phyloP scores from a whole-genome alignment of 257 asterid genomes.

The Ilex aquifolium region DNA sequence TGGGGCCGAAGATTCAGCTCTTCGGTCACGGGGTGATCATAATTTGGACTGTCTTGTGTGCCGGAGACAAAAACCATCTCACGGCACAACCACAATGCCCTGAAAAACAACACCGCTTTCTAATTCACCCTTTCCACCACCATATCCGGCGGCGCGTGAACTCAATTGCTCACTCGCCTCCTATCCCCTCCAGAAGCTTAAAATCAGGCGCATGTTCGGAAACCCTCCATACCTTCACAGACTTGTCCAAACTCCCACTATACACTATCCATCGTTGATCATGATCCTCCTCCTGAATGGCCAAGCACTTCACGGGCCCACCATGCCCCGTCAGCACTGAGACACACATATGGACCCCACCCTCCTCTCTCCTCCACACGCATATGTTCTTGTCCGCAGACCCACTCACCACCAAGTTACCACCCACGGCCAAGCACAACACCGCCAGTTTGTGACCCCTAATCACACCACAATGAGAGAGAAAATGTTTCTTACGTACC shows the following conservation, averaged over 20 bases:
- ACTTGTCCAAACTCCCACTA: slow-evolving; percentile 21
- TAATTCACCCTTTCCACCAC: neutral
- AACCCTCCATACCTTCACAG: slow-evolving; percentile 54
- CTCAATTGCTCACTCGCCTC: neutral
- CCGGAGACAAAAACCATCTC: no score
- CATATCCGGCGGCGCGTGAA: neutral
- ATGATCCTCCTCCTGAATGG: slow-evolving; percentile 37
- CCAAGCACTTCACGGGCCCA: slow-evolving; percentile 90
- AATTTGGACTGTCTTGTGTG: no score
- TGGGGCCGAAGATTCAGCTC: no score
- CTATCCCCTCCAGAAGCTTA: neutral
- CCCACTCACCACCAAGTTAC: slow-evolving; percentile 69
- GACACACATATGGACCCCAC: slow-evolving; percentile 58
- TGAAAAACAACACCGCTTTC: no score
- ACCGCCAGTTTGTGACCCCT: slow-evolving; percentile 93
- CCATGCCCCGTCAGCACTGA: slow-evolving; percentile 66
- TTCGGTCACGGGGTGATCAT: no score
- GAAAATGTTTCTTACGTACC: slow-evolving; percentile 52
- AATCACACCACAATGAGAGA: slow-evolving; percentile 66
- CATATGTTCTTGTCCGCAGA: slow-evolving; percentile 84
- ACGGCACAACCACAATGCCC: no score
- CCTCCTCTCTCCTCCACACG: slow-evolving; percentile 80
- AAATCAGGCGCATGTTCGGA: slow-evolving; percentile 23
- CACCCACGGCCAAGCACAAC: slow-evolving; percentile 61
- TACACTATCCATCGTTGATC: slow-evolving; percentile 14